A percentile compares a stretch with the other conserved stretches of the same genome.
Evolutionary conservation across 805 yeast genomes (phyloP).

Genomic region (Monosporozyma solicola): DNA sequence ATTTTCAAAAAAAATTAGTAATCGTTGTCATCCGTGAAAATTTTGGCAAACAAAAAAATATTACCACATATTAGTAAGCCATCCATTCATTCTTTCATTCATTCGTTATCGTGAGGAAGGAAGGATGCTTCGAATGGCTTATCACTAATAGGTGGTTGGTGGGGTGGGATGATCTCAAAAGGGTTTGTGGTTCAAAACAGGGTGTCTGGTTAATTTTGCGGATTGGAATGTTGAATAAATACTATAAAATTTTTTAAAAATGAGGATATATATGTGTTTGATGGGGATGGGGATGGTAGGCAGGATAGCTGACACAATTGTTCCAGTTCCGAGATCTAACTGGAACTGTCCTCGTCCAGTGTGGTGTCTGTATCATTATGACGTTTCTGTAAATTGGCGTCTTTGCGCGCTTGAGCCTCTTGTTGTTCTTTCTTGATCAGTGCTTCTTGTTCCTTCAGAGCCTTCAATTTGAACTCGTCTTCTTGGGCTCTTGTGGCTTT

Average conservation of each 20-base stretch:
- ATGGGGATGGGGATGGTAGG: slow-evolving; percentile 1
- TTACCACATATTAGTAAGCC: not conserved
- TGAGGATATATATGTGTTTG: slow-evolving; percentile 5
- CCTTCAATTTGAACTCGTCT: slow-evolving; percentile 54
- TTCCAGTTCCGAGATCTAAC: slow-evolving; percentile 9
- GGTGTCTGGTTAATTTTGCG: too few species aligned
- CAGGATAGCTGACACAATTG: too few species aligned
- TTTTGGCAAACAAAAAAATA: not conserved
- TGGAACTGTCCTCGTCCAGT: slow-evolving; percentile 32
- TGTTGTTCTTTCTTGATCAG: slow-evolving; percentile 78
- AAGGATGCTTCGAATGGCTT: not conserved
- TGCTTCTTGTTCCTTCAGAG: slow-evolving; percentile 71
- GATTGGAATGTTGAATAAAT: too few species aligned
- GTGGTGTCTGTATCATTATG: slow-evolving; percentile 30
- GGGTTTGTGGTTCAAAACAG: too few species aligned
- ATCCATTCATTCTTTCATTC: too few species aligned
- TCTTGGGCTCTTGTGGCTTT: slow-evolving; percentile 5
- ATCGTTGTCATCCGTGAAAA: not conserved
- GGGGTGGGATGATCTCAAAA: too few species aligned
- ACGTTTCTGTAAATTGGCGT: slow-evolving; percentile 5
- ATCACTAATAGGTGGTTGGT: not conserved
- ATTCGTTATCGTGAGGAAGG: not conserved
- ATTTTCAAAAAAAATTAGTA: not conserved
- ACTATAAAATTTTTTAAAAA: not conserved
- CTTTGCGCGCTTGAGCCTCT: slow-evolving; percentile 48